These are phyloP conservation scores for Venturia effusa DNA, from an alignment of 2,329 filamentous ascomycete species.

Conservation along the genomic window DNA sequence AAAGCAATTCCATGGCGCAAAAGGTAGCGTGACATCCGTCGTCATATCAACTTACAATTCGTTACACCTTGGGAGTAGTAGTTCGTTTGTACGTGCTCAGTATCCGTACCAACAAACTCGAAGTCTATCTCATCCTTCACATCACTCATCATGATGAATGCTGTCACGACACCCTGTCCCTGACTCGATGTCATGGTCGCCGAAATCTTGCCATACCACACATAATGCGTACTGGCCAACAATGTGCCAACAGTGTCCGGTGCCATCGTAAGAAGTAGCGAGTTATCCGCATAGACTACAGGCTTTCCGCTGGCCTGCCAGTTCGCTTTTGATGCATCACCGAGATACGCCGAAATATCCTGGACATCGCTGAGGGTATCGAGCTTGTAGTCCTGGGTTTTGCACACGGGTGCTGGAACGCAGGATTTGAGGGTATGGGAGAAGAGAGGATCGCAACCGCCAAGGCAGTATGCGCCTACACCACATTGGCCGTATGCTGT, in stretches of 20 bases:
- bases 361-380: constrained; percentile 57
- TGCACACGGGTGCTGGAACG: constrained; percentile 71
- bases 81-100: constrained; percentile 76
- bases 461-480: constrained; percentile 87
- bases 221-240: constrained; percentile 71
- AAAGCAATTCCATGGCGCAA: background rate
- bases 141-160: constrained; percentile 90
- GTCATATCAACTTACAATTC: constrained; percentile 54
- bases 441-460: constrained; percentile 82
- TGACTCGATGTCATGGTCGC: constrained; percentile 75
- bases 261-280: constrained; percentile 77
- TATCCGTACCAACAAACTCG: constrained; percentile 79
- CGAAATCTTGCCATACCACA: constrained; percentile 95
- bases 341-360: constrained; percentile 72
- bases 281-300: constrained; percentile 52
- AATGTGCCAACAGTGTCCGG: constrained; percentile 77
- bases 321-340: constrained; percentile 66
- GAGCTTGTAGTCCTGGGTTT: constrained; percentile 64
- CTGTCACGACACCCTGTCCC: constrained; percentile 84
- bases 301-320: constrained; percentile 83
- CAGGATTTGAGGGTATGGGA: constrained; percentile 79
- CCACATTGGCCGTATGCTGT: constrained; percentile 88
- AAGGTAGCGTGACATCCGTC: background rate
- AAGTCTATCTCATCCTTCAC: constrained; percentile 98
- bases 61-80: constrained; percentile 94